phyloP scores from a whole-genome alignment of 352 stramenopile genomes.

The Labyrinthula sp. region DNA sequence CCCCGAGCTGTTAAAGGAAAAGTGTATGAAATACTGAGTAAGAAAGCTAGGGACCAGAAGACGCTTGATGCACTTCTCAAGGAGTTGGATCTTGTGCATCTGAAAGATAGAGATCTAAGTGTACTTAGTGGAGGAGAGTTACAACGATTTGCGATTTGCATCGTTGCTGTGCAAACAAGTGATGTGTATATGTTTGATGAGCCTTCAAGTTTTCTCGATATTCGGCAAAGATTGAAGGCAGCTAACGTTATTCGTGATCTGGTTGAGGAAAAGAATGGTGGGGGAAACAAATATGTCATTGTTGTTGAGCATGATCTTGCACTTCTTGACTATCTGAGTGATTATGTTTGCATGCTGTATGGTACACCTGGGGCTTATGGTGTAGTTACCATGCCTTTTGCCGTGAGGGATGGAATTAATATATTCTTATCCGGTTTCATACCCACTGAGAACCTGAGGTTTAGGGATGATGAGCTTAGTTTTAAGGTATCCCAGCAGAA shows the following conservation, averaged over 20 bases:
- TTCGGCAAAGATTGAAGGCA: constrained; percentile 92
- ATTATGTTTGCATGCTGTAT: constrained; percentile 98
- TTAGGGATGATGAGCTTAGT: constrained; percentile 87
- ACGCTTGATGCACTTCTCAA: constrained; percentile 39
- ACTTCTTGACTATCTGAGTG: constrained; percentile 95
- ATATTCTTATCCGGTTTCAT: constrained; percentile 98
- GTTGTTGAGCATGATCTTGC: constrained; percentile 99
- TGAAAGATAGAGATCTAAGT: constrained; percentile 80
- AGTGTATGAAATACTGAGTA: constrained; percentile 72
- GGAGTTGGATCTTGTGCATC: constrained; percentile 82
- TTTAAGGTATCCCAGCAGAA: constrained; percentile 83
- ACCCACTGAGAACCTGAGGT: constrained; percentile 96
- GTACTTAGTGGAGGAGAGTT: constrained; percentile 89
- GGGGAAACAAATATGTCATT: constrained; percentile 68
- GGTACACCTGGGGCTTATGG: constrained; percentile 88
- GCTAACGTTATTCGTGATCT: constrained; percentile 89
- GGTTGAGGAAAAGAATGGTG: constrained; percentile 40
- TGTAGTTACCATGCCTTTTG: constrained; percentile 99
- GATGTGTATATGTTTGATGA: constrained; percentile 99
- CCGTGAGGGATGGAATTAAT: constrained; percentile 97
- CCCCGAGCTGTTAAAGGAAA: constrained; percentile 75
- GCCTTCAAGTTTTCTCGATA: constrained; percentile 95
- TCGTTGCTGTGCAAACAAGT: constrained; percentile 72
- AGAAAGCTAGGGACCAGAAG: constrained; percentile 60
- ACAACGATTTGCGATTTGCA: constrained; percentile 93